Percentiles rank a stretch among this genome's conserved stretches.
phyloP scores from a whole-genome alignment of 805 yeast genomes.

The Teunomyces cretensis region DNA sequence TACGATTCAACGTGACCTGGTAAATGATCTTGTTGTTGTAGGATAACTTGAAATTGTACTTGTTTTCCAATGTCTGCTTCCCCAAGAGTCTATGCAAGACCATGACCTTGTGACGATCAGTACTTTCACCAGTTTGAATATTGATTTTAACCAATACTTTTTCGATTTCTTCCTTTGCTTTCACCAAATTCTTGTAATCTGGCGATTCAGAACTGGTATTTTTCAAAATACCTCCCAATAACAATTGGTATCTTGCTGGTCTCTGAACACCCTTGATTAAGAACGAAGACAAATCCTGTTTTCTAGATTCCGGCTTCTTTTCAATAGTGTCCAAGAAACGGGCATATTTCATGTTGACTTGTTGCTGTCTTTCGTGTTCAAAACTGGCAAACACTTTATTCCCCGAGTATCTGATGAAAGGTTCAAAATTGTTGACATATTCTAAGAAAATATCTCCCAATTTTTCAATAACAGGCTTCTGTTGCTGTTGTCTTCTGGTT shows the following conservation, averaged over 20 bases:
- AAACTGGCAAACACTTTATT: conserved; percentile 93
- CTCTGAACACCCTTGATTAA: conserved; percentile 94
- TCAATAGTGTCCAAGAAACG: conserved; percentile 90
- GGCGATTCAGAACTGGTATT: conserved; percentile 74
- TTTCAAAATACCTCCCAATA: conserved; percentile 79
- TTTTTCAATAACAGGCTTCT: conserved; percentile 77
- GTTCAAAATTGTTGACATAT: conserved; percentile 82
- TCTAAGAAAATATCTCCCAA: conserved; percentile 88
- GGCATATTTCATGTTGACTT: conserved; percentile 88
- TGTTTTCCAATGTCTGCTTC: conserved; percentile 81
- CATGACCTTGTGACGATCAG: conserved; percentile 87
- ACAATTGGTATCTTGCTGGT: conserved; percentile 89
- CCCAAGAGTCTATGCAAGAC: conserved; percentile 55
- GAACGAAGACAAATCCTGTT: conserved; percentile 89
- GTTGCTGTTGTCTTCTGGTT: conserved; percentile 77
- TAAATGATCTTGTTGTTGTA: conserved; percentile 81
- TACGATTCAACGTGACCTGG: conserved; percentile 68
- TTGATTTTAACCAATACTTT: conserved; percentile 77
- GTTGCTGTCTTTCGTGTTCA: conserved; percentile 91
- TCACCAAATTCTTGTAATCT: conserved; percentile 65
- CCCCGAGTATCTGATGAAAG: conserved; percentile 91
- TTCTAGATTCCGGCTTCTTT: conserved; percentile 78
- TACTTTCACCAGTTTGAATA: conserved; percentile 88
- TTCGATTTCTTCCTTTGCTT: conserved; percentile 73
- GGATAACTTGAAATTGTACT: conserved; percentile 79